Percentiles rank a stretch among this genome's conserved stretches.
phyloP scores from a whole-genome alignment of 768 basidiomycete genomes.

The Lyophyllum atratum region DNA sequence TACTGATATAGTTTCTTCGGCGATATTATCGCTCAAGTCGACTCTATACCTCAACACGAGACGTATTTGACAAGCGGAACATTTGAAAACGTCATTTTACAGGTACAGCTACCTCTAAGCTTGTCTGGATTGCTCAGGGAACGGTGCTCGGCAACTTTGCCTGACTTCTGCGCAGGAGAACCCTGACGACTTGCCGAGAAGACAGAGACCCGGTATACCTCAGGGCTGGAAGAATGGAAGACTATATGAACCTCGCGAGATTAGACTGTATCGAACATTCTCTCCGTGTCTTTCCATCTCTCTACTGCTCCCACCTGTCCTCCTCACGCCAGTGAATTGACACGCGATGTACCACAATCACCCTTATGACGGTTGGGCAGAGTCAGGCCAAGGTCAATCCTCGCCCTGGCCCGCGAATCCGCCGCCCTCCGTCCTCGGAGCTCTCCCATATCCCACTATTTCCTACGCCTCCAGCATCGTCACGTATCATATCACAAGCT shows the following conservation, averaged over 20 bases:
- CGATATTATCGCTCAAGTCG: neutral
- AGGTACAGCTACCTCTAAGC: neutral
- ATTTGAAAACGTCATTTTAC: neutral
- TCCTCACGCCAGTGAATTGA: neutral
- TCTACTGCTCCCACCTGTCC: neutral
- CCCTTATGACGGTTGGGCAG: constrained; percentile 41
- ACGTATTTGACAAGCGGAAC: neutral
- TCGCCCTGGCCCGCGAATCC: constrained; percentile 23
- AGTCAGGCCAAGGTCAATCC: constrained; percentile 27
- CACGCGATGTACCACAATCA: constrained; percentile 31
- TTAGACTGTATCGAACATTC: neutral
- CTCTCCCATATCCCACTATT: constrained; percentile 54
- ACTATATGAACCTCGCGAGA: constrained; percentile 2
- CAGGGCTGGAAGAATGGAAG: neutral
- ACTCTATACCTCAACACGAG: neutral
- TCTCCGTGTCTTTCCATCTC: neutral
- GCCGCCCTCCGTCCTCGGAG: constrained; percentile 61
- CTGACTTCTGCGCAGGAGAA: neutral
- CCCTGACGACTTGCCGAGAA: neutral
- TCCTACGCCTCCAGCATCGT: constrained; percentile 31
- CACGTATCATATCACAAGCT: constrained; percentile 50
- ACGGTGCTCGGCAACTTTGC: neutral
- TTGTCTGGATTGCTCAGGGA: neutral
- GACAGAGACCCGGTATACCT: neutral
- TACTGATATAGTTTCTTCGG: neutral